phyloP scores from a whole-genome alignment of 2,329 filamentous ascomycete genomes.

The Zarea fungicola region DNA sequence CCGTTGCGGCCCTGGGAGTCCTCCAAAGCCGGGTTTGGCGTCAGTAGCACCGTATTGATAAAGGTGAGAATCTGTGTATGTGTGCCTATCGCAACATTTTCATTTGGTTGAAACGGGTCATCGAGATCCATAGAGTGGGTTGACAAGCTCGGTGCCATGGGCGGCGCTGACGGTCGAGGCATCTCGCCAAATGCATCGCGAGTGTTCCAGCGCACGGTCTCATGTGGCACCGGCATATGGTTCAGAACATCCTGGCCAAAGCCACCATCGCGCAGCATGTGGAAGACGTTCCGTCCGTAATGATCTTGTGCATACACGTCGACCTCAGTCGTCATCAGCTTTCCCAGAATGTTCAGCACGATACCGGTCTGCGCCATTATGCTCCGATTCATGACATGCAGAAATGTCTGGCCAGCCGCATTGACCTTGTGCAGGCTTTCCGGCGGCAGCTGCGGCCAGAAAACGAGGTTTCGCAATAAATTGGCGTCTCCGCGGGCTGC shows the following conservation, averaged over 20 bases:
- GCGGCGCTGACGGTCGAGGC: background rate
- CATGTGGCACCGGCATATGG: constrained; percentile 30
- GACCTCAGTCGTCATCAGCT: constrained; percentile 20
- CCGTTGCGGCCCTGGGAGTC: constrained; percentile 48
- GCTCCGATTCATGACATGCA: constrained; percentile 36
- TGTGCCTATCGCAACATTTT: constrained; percentile 18
- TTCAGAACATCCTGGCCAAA: constrained; percentile 24
- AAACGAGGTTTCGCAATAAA: constrained; percentile 26
- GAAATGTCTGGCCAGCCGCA: constrained; percentile 43
- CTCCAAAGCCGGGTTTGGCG: constrained; percentile 23
- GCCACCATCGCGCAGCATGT: constrained; percentile 32
- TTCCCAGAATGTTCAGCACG: constrained; percentile 25
- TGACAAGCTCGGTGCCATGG: constrained; percentile 16
- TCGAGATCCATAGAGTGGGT: constrained; percentile 16
- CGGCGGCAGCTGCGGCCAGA: too few relatives aligned
- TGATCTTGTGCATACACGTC: constrained; percentile 36
- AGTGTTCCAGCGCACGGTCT: constrained; percentile 27
- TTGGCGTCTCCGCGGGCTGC: constrained; percentile 29
- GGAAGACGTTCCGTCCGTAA: constrained; percentile 50
- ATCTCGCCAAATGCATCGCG: constrained; percentile 45
- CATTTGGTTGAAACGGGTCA: constrained; percentile 14
- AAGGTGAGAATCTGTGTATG: constrained; percentile 31
- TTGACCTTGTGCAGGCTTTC: constrained; percentile 25
- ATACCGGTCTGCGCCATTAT: constrained; percentile 28
- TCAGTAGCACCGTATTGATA: constrained; percentile 30